Evolutionary conservation across 116 monocot species (phyloP), one percentile per base, ranked within the genome.

Genomic region (Trichopus zeylanicus): DNA sequence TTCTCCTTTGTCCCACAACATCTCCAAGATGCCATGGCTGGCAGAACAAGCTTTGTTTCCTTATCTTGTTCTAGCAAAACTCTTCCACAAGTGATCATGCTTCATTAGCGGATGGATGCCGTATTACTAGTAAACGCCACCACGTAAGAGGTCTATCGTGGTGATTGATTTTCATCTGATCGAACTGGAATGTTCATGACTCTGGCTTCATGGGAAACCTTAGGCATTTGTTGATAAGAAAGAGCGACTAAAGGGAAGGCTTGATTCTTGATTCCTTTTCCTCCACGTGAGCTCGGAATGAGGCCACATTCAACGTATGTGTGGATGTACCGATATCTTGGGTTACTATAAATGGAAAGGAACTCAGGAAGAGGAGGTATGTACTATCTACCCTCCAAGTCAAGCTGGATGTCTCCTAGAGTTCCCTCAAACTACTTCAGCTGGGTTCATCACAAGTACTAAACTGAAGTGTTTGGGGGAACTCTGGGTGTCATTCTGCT

Each of bases 361-460:
- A 42, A n/a, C n/a, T n/a, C n/a, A n/a, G n/a, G n/a, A n/a, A n/a
- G n/a, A n/a, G n/a, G n/a, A n/a, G n/a, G n/a, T n/a, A n/a, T n/a
- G n/a, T n/a, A n/a, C n/a, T n/a, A n/a, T n/a, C n/a, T n/a, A n/a
- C n/a, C n/a, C n/a, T n/a, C n/a, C n/a, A n/a, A n/a, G n/a, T n/a
- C n/a, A n/a, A 22, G 49, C 22, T 49, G 49, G 49, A 49, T 49
- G 5, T 24, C 49, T 3, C 8, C 49, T 24, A 24, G 49, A 49
- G 49, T 49, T 49, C 49, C 49, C 49, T 24, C 49, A 49, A 25
- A 49, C 49, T 42, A 49, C 49, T 49, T 49, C 49, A 49, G 49
- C 22, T 49, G 23, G 19, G 19, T 24, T 49, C 1, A n/a, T n/a
- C n/a, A 24, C 49, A 49, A 49, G 49, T n/a, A n/a, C 49, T 49